A percentile compares a stretch with the other conserved stretches of the same genome.
These are phyloP conservation scores for Centrapalus pauciflorus DNA, from an alignment of 129 eudicot genomes.

Conservation along the genomic window DNA sequence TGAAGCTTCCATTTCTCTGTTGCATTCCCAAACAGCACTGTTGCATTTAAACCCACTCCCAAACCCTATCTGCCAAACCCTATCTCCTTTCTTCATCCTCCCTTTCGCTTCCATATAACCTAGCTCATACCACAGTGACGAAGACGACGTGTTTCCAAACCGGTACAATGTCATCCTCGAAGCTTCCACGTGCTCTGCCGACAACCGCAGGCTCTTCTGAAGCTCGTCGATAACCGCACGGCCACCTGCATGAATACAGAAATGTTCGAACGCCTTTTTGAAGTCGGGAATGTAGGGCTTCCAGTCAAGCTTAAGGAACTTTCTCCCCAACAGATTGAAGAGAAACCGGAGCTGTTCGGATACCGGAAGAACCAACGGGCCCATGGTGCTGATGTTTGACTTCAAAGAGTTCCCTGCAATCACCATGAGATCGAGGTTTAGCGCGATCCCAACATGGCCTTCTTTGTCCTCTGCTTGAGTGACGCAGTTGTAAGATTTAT, in stretches of 20 bases:
- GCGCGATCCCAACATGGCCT: constrained; percentile 49
- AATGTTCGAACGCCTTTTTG: constrained; percentile 69
- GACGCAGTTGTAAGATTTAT: constrained; percentile 50
- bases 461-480: constrained; percentile 54
- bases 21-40: constrained; percentile 74
- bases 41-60: constrained; percentile 86
- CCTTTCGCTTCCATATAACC: constrained; percentile 71
- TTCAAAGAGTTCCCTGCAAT: constrained; percentile 60
- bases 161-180: constrained; percentile 76
- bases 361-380: constrained; percentile 62
- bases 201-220: constrained; percentile 55
- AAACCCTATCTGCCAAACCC: constrained; percentile 82
- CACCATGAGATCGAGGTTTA: constrained; percentile 55
- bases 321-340: constrained; percentile 34
- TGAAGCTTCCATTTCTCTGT: constrained; percentile 32
- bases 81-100: constrained; percentile 65
- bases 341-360: constrained; percentile 53
- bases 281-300: constrained; percentile 67
- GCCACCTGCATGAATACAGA: constrained; percentile 80
- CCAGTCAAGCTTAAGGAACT: constrained; percentile 30
- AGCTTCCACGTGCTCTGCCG: constrained; percentile 67
- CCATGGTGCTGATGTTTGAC: constrained; percentile 59
- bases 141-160: constrained; percentile 72
- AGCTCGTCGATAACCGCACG: constrained; percentile 79
- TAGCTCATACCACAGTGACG: constrained; percentile 73